These are phyloP conservation scores for Paracamarosporium sp. DNA, from an alignment of 2,329 filamentous ascomycete genomes.

Conservation along the genomic window DNA sequence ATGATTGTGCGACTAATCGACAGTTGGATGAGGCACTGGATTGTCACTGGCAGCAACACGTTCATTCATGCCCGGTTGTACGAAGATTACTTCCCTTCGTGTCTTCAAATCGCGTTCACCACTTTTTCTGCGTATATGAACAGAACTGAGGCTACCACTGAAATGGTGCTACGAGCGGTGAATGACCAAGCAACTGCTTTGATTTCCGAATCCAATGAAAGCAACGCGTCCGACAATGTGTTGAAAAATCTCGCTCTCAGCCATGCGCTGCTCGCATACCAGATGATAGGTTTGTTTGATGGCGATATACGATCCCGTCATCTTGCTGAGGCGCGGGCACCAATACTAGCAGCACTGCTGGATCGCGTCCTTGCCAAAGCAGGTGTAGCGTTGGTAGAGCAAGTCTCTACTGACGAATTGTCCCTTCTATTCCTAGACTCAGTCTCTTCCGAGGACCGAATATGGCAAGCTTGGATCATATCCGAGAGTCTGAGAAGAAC, in stretches of 20 bases:
- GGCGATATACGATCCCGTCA: conserved; percentile 54
- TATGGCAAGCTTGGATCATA: conserved; percentile 18
- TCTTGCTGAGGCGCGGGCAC: conserved; percentile 44
- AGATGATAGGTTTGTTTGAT: conserved; percentile 60
- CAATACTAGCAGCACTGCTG: background rate
- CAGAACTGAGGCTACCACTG: conserved; percentile 14
- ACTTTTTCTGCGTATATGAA: conserved; percentile 16
- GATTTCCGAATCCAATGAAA: background rate
- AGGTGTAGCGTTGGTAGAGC: background rate
- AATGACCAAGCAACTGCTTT: conserved; percentile 14
- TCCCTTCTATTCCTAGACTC: background rate
- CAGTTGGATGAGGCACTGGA: conserved; percentile 36
- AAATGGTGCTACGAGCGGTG: conserved; percentile 18
- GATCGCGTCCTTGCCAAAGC: conserved; percentile 5
- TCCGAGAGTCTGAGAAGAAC: conserved; percentile 20
- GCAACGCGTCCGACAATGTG: conserved; percentile 3
- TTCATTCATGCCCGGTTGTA: conserved; percentile 44
- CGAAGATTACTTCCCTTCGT: conserved; percentile 21
- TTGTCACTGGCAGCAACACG: conserved; percentile 31
- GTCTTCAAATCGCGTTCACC: conserved; percentile 40
- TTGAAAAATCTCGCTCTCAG: conserved; percentile 13
- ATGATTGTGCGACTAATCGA: conserved; percentile 16
- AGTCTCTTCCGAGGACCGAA: background rate
- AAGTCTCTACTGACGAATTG: background rate
- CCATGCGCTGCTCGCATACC: conserved; percentile 58